Evolutionary conservation across 495 filamentous ascomycete genomes (phyloP).

Genomic region (Pyronema domesticum): DNA sequence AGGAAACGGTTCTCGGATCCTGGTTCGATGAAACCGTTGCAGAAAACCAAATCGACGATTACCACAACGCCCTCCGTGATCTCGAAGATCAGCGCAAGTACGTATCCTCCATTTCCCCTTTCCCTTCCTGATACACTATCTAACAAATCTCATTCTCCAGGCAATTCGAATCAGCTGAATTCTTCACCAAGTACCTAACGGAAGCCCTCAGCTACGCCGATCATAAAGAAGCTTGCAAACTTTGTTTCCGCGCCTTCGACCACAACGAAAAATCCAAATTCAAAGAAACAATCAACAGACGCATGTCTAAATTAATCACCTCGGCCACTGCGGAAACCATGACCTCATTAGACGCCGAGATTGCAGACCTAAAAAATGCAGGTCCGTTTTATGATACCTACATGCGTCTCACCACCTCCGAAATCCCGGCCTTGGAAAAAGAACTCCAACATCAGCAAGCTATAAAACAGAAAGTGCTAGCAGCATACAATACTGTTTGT

Average conservation of each 20-base stretch:
- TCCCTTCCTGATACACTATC: too few relatives aligned
- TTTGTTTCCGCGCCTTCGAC: constrained; percentile 19
- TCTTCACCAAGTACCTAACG: constrained; percentile 1
- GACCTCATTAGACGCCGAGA: constrained; percentile 10
- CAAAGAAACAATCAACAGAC: too few relatives aligned
- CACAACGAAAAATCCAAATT: constrained; percentile 6
- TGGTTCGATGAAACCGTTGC: constrained; percentile 11
- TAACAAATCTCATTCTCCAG: constrained; percentile 3
- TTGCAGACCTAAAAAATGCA: constrained; percentile 29
- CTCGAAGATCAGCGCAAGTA: constrained; percentile 25
- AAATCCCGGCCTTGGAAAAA: constrained; percentile 50
- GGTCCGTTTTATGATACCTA: constrained; percentile 56
- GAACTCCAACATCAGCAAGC: constrained; percentile 45
- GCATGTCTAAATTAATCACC: too few relatives aligned
- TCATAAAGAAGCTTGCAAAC: constrained; percentile 12
- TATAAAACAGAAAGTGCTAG: constrained; percentile 44
- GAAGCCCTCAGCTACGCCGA: background rate
- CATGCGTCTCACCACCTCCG: constrained; percentile 43
- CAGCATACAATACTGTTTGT: constrained; percentile 46
- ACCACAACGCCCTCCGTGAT: constrained; percentile 13
- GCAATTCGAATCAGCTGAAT: constrained; percentile 4
- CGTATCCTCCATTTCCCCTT: background rate
- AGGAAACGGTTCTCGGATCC: constrained; percentile 14
- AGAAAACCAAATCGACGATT: constrained; percentile 13
- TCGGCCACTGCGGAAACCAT: too few relatives aligned